Evolutionary conservation across 495 filamentous ascomycete species (phyloP).

Genomic region (Penicillium soppii): DNA sequence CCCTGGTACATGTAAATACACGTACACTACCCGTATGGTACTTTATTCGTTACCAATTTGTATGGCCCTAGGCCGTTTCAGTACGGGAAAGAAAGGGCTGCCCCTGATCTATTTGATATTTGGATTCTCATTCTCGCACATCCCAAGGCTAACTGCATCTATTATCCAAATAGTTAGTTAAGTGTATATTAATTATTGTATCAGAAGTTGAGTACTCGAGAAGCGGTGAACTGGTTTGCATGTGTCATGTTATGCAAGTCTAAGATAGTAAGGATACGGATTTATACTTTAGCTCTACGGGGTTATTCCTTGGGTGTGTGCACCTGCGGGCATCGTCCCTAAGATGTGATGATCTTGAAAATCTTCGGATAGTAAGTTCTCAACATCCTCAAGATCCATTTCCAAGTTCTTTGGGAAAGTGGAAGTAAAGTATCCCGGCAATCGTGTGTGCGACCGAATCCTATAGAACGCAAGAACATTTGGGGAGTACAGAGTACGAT

Average conservation of each 20-base stretch:
- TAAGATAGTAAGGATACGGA: neutral
- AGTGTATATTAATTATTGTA: neutral
- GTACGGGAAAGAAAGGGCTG: neutral
- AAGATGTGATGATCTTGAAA: neutral
- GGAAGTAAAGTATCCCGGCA: neutral
- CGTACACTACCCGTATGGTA: too few species aligned
- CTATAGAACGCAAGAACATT: too few species aligned
- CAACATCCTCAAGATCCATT: neutral
- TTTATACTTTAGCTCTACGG: neutral
- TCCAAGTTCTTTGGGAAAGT: neutral
- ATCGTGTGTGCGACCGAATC: too few species aligned
- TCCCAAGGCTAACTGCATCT: slow-evolving; percentile 12
- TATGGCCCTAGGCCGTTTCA: slow-evolving; percentile 3
- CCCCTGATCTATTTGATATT: slow-evolving; percentile 1
- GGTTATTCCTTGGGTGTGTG: neutral
- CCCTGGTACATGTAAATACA: slow-evolving; percentile 4
- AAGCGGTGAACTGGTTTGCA: slow-evolving; percentile 3
- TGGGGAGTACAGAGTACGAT: too few species aligned
- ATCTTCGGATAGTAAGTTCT: neutral
- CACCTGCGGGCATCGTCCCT: too few species aligned
- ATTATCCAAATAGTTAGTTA: neutral
- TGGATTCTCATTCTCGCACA: neutral
- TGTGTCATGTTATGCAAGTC: neutral
- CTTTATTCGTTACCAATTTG: neutral
- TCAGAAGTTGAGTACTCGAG: neutral